Base-by-base conservation (phyloP, 805 yeast genomes). In the Suhomyces faveliae region DNA sequence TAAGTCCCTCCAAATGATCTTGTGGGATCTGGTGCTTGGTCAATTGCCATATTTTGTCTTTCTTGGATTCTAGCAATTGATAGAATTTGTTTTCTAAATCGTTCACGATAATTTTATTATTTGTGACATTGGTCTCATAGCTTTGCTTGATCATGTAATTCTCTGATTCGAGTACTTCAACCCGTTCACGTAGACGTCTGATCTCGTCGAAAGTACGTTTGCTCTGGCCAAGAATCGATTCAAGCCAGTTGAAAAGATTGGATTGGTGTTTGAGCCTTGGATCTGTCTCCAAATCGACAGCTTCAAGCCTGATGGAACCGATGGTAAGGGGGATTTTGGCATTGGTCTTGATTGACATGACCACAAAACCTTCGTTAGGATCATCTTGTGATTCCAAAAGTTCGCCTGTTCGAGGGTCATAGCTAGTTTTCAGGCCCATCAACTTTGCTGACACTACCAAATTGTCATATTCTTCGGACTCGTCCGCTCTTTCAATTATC, bases 21-120 rank as follows among this genome's bases (percentile, higher is more conserved):
- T 38, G 33, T 6, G 51, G 51, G 15, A 20, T 9, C 3, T 19
- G 20, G n/a, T 37, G 45, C 43, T 45, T 48, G n/a, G 50, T 43
- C 27, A 70, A 60, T 30, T 63, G 56, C 59, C 66, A 54, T 13
- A 67, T 68, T 47, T 51, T 60, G 35, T 57, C 60, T 48, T 68
- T 68, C 47, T 68, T 68, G 10, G 63, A 45, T 49, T 63, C 61
- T 20, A 68, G 55, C 10, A 66, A 50, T 38, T 54, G 57, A 27
- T 60, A 59, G 42, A 66, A 66, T 48, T 63, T 62, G 45, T 45
- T 48, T 45, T 65, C 63, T 12, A 65, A 40, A 47, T 65, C 67
- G 8, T 57, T 50, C 9, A 62, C 48, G 4, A 64, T 57, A 33
- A 35, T 35, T 15, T 52, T 47, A 40, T 57, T 58, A 12, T 62